Evolutionary conservation across 148 eudicot species (phyloP), one percentile per base, ranked within the genome.

Genomic region (Rhododendron henanense): DNA sequence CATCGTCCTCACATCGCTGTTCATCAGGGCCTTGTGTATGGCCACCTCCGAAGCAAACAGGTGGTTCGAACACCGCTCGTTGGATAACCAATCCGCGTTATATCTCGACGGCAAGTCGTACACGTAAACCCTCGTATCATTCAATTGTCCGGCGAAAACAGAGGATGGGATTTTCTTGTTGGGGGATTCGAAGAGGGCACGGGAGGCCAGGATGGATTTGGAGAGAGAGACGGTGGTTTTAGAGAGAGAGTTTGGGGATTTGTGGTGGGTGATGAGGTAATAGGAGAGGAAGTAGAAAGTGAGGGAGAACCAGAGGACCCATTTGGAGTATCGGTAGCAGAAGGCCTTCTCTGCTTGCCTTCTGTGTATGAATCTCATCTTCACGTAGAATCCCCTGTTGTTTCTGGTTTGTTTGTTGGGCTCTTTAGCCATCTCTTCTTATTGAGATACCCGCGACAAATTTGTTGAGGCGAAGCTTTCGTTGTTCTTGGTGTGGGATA

Each of bases 31-130:
- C 44, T 82, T 90, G 84, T 96, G 98, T n/a, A 96, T 94, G 0
- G 96, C 96, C 3, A 96, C 98, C 87, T 96, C 98, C 0, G 98
- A 91, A 1, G 98, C 98, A 83, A 96, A 96, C 44, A 96, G 80
- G 83, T 96, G 98, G 15, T 61, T 90, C 76, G 88, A 84, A 71
- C 98, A 96, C 14, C 98, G 84, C 63, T 88, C 90, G 65, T 91
- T 91, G 7, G 79, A 16, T 1, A 96, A 84, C 98, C 98, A 94
- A 28, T 92, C 91, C 0, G 19, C 61, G 91, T 96, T 96, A 92
- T 88, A 96, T 84, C 87, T 91, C 9, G 90, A 44, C 67, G 98
- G 98, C 53, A 96, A 84, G 39, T 96, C 93, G 90, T 96, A 96
- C 0, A 96, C 87, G 31, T 92, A 96, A 3, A 94, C 81, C 88